These are phyloP conservation scores for Daldinia decipiens DNA, from an alignment of 495 filamentous ascomycete genomes.

Conservation along the genomic window DNA sequence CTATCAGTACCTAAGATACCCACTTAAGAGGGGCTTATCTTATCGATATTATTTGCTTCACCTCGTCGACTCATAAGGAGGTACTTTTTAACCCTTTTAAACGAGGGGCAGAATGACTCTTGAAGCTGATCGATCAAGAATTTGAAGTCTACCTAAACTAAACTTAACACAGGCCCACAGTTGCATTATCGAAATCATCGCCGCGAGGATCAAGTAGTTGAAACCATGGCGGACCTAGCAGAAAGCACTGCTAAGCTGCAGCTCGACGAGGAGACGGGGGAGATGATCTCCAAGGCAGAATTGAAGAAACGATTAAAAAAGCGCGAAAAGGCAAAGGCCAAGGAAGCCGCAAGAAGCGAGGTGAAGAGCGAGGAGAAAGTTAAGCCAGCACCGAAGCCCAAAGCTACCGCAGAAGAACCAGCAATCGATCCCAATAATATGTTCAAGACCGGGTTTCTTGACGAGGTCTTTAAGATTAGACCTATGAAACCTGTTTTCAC, in stretches of 20 bases:
- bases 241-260: constrained; percentile 67
- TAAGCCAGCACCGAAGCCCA: constrained; percentile 55
- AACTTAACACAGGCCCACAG: neutral
- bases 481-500: constrained; percentile 73
- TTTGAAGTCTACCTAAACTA: neutral
- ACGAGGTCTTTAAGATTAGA: constrained; percentile 80
- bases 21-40: constrained; percentile 45
- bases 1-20: constrained; percentile 5
- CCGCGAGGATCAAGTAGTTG: neutral
- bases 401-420: constrained; percentile 55
- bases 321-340: constrained; percentile 60
- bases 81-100: neutral
- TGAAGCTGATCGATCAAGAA: neutral
- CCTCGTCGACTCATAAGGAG: constrained; percentile 18
- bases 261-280: constrained; percentile 72
- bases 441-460: constrained; percentile 87
- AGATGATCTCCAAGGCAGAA: constrained; percentile 73
- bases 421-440: constrained; percentile 73
- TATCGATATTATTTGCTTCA: constrained; percentile 30
- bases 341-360: constrained; percentile 43
- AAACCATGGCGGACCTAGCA: constrained; percentile 66
- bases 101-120: constrained; percentile 35
- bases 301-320: constrained; percentile 73
- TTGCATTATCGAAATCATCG: neutral
- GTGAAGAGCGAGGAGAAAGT: constrained; percentile 49